Percentiles rank a stretch among this genome's conserved stretches.
Conservation (phyloP, 306 rosid species). For the Clitoria ternatea region DNA sequence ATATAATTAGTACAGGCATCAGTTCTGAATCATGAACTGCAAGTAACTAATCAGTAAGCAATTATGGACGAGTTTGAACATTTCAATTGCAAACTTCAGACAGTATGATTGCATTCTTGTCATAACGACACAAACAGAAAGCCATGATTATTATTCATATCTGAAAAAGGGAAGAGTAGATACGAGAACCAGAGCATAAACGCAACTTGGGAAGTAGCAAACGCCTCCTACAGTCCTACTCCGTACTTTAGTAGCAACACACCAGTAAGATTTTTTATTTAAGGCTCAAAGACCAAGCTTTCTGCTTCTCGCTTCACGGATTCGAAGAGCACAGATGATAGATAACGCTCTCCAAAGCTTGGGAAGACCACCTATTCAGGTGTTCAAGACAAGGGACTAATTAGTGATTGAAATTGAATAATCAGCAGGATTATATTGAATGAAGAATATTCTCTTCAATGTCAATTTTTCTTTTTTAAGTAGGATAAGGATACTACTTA, state of each 20-base stretch:
- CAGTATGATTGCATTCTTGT: neutral
- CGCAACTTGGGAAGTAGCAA: neutral
- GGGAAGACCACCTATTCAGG: conserved; percentile 62
- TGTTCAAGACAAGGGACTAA: conserved; percentile 1
- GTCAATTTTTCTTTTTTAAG: too few relatives aligned
- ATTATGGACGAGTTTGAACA: neutral
- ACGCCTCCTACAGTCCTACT: neutral
- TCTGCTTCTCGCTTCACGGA: conserved; percentile 58
- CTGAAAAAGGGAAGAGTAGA: conserved; percentile 1
- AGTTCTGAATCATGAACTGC: neutral
- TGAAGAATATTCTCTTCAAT: too few relatives aligned
- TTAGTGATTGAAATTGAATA: neutral
- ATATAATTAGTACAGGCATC: neutral
- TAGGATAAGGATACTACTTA: too few relatives aligned
- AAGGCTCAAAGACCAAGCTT: conserved; percentile 3
- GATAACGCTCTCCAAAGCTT: conserved; percentile 91
- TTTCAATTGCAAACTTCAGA: neutral
- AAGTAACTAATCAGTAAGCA: neutral
- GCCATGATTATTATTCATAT: neutral
- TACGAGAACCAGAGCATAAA: conserved; percentile 6
- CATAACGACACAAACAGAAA: neutral
- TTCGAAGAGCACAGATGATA: conserved; percentile 69
- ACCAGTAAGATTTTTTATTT: neutral
- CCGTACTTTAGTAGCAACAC: neutral
- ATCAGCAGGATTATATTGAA: too few relatives aligned